Conservation (phyloP, 768 basidiomycete species). For the Crepidotus variabilis region DNA sequence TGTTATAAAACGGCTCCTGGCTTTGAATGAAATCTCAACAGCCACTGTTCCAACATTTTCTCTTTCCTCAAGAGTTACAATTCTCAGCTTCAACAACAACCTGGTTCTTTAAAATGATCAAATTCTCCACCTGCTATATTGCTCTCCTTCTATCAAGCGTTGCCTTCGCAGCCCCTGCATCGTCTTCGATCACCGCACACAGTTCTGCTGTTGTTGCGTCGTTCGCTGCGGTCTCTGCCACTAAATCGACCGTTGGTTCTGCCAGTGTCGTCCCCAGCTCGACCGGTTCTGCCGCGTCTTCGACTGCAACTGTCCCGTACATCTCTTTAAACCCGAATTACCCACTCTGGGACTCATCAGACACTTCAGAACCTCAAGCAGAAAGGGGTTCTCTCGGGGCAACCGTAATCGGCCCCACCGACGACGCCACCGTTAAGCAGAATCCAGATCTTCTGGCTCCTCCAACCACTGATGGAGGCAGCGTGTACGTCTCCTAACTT, state of each 20-base stretch:
- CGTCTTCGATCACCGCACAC: conserved; percentile 10
- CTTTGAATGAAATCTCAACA: no score
- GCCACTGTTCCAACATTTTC: no score
- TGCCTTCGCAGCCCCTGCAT: conserved; percentile 23
- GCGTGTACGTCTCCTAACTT: conserved; percentile 25
- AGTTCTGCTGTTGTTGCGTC: conserved; percentile 22
- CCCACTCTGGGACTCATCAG: conserved; percentile 16
- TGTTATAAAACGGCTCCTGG: no score
- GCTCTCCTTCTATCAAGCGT: conserved; percentile 29
- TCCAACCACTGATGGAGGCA: conserved; percentile 59
- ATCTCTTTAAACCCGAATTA: conserved; percentile 20
- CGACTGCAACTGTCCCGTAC: conserved; percentile 33
- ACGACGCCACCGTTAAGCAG: conserved; percentile 31
- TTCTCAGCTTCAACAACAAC: background rate
- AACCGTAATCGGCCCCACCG: conserved; percentile 52
- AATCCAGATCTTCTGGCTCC: conserved; percentile 57
- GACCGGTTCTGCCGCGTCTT: conserved; percentile 23
- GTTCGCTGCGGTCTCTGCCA: conserved; percentile 12
- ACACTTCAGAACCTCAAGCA: conserved; percentile 36
- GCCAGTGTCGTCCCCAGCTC: conserved; percentile 13
- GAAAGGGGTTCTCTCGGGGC: conserved; percentile 45
- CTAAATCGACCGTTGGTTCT: conserved; percentile 6
- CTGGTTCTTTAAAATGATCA: conserved; percentile 27
- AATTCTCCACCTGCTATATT: conserved; percentile 28
- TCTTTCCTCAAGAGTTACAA: no score